Conservation (phyloP, 768 basidiomycete species). For the Sarcomyxa edulis region DNA sequence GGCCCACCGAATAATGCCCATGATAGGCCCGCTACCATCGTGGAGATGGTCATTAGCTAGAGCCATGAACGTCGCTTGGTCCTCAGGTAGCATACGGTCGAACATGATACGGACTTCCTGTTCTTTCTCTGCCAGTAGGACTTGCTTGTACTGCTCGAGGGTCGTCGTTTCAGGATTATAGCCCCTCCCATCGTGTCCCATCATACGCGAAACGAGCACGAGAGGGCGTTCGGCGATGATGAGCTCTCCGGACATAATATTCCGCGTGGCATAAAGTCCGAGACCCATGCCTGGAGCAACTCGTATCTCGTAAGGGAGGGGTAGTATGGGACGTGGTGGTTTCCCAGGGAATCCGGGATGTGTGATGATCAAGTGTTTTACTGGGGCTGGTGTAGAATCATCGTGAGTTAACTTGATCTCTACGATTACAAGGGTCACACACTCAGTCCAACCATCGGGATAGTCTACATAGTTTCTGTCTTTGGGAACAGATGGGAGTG, state of each 20-base stretch:
- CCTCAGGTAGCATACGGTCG: slow-evolving; percentile 15
- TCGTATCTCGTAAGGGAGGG: background rate
- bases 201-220: too few species aligned
- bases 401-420: too few species aligned
- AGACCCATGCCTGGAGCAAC: background rate
- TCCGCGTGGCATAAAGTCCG: slow-evolving; percentile 4
- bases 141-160: too few species aligned
- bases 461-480: too few species aligned
- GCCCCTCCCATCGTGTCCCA: too few species aligned
- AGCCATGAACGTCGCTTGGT: slow-evolving; percentile 15
- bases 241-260: slow-evolving; percentile 13
- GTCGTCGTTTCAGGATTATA: too few species aligned
- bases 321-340: background rate
- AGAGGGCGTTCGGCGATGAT: slow-evolving; percentile 22
- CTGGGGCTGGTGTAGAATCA: too few species aligned
- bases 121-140: too few species aligned
- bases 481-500: too few species aligned
- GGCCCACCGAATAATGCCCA: background rate
- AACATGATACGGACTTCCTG: slow-evolving; percentile 11
- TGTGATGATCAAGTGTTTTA: background rate
- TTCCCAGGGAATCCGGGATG: background rate
- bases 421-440: too few species aligned
- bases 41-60: slow-evolving; percentile 19
- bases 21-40: background rate
- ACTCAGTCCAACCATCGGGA: too few species aligned